A percentile compares a stretch with the other conserved stretches of the same genome.
phyloP scores from a whole-genome alignment of 805 yeast genomes.

The Cyberlindnera subsufficiens region DNA sequence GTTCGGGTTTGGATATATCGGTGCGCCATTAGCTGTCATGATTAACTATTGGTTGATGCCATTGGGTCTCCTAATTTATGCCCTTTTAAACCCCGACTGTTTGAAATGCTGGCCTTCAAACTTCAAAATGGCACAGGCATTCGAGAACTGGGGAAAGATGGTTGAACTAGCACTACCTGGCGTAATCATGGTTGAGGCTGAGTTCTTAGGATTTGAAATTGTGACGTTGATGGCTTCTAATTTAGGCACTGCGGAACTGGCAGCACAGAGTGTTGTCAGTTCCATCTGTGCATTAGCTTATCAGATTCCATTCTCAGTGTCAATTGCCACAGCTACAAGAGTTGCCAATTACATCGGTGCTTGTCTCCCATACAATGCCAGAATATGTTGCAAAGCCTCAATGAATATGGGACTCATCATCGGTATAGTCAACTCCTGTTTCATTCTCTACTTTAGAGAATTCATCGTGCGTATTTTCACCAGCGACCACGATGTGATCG shows the following conservation, averaged over 20 bases:
- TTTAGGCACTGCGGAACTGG: conserved; percentile 62
- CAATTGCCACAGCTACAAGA: conserved; percentile 67
- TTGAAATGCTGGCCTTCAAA: conserved; percentile 53
- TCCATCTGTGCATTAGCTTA: conserved; percentile 59
- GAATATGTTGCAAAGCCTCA: conserved; percentile 38
- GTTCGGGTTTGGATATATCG: conserved; percentile 70
- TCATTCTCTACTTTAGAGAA: conserved; percentile 43
- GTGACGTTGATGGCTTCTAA: conserved; percentile 64
- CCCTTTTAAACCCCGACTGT: conserved; percentile 42
- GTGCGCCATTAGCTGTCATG: conserved; percentile 76
- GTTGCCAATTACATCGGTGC: conserved; percentile 70
- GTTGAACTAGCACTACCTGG: conserved; percentile 62
- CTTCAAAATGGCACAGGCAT: conserved; percentile 31
- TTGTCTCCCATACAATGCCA: conserved; percentile 39
- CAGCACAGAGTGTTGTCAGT: conserved; percentile 70
- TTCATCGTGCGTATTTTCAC: conserved; percentile 56
- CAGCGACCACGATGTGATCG: conserved; percentile 51
- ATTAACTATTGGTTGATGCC: conserved; percentile 68
- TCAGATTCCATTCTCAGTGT: conserved; percentile 67
- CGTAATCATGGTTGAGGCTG: conserved; percentile 69
- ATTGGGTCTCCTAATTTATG: conserved; percentile 16
- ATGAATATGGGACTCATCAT: conserved; percentile 34
- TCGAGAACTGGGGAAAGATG: conserved; percentile 47
- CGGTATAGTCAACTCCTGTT: conserved; percentile 44
- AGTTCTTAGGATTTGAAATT: conserved; percentile 67